Evolutionary conservation across 345 rosid genomes (phyloP), one percentile per base, ranked within the genome.

Genomic region (Eucalyptus sideroxylon): DNA sequence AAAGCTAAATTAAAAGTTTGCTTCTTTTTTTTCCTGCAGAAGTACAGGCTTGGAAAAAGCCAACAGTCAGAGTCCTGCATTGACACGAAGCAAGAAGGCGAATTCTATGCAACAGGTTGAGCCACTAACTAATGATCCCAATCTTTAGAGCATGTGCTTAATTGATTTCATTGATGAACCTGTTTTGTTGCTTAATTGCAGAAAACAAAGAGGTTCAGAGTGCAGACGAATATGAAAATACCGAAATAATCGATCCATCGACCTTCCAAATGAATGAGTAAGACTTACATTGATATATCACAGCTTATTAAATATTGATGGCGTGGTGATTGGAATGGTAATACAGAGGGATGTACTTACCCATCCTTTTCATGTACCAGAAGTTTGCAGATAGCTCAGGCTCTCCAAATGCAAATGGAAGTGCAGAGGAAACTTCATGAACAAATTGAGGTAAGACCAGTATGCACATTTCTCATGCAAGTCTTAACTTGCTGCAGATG

Each of bases 381-480:
- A 90, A 94, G 94, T 89, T 88, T 93, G 91, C 95, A 94, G 94
- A 97, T 97, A 72, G 92, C 96, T 86, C 96, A 96, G 91, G 97
- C 99, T 91, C 95, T 96, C 88, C 96, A 93, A 94, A 91, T 95
- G 93, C 99, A 98, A 89, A 94, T 96, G 99, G 98, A 96, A 93
- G 99, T 96, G 89, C 98, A 98, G 90, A 95, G 94, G 91, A 95
- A 97, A 89, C 98, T 98, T 90, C 97, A 95, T 90, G 96, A 98
- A 83, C 99, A 98, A 93, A 96, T 97, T 89, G 99, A 98, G 95
- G 99, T 97, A 93, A 90, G 86, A 42, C 23, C 55, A 91, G 27
- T 45, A 91, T 82, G 83, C 14, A 14, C 83, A 19, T 37, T 37
- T 77, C 45, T 77, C 83, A 37, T 19, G 47, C 27, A 37, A 77